Evolutionary conservation across 331 rosid genomes (phyloP), one percentile per base, ranked within the genome.

Genomic region (Malus hybrid): DNA sequence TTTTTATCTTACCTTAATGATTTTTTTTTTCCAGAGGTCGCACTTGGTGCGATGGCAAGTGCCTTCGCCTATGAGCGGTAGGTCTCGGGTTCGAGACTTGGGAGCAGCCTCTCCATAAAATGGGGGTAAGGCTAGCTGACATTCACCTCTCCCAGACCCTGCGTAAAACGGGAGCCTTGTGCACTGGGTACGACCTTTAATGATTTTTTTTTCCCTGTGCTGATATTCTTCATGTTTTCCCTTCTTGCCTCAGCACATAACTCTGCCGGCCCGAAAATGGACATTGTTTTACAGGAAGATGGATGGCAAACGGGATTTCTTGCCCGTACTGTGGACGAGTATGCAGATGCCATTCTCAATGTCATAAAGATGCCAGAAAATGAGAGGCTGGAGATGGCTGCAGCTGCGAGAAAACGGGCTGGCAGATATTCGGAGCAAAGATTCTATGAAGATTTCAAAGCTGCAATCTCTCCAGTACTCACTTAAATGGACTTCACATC

Each of bases 241-340:
- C 18, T 61, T 74, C 29, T n/a, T 82, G 65, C 52, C 28, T 81
- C 87, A 94, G 99, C 99, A 69, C 97, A 94, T 78, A 85, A 92
- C 80, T 94, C 99, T 69, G 99, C 99, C 48, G 99, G 99, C 65
- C 99, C 99, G 16, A 92, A 87, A 84, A 90, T 92, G 97, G 99
- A 94, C 83, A 94, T 94, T 75, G 92, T 94, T 22, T 79, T 90
- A 39, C 90, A 85, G 27, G 99, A 94, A 81, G 95, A 88, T 56
- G 93, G 90, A 73, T 84, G 80, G 39, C 89, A 85, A 79, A 94
- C 97, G 18, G 99, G 99, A 61, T 90, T 92, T 82, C 99, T 94
- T 52, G 97, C 96, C 71, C 20, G 84, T 67, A 81, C 83, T 15
- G 71, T 84, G 24, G 86, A 94, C 32, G 99, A 94, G 83, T 94